A percentile compares a stretch with the other conserved stretches of the same genome.
Conservation (phyloP, 345 rosid genomes). For the Orychophragmus violaceus region DNA sequence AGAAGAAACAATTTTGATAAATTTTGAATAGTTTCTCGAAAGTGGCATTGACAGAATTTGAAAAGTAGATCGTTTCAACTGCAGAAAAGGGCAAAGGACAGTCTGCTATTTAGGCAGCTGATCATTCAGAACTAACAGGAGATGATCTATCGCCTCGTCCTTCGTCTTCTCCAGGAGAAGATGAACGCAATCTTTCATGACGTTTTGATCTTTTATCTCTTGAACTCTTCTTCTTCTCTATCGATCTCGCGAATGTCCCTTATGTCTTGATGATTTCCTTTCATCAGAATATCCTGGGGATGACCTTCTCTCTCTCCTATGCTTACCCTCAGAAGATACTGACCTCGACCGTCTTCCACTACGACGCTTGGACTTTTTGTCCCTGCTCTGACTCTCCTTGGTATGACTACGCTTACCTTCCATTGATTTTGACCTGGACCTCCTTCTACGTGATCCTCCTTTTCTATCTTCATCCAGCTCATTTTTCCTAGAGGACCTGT, state of each 20-base stretch:
- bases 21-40: not conserved
- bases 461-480: conserved; percentile 37
- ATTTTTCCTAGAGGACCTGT: conserved; percentile 26
- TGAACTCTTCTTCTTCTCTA: conserved; percentile 39
- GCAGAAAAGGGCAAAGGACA: not conserved
- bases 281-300: too few relatives aligned
- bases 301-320: conserved; percentile 40
- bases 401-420: conserved; percentile 40
- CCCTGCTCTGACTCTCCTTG: conserved; percentile 45
- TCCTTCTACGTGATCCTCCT: conserved; percentile 44
- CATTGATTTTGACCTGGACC: conserved; percentile 66
- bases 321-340: conserved; percentile 48
- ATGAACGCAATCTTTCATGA: conserved; percentile 39
- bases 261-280: too few relatives aligned
- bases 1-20: not conserved
- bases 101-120: not conserved
- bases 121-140: conserved; percentile 25
- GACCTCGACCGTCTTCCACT: conserved; percentile 65
- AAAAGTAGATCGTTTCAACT: not conserved
- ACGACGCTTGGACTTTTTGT: conserved; percentile 47
- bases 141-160: conserved; percentile 36
- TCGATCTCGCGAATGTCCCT: too few relatives aligned
- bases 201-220: conserved; percentile 44
- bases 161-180: conserved; percentile 42
- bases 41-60: not conserved